Evolutionary conservation across 2,329 filamentous ascomycete genomes (phyloP).

Genomic region (Diaporthe destruens): DNA sequence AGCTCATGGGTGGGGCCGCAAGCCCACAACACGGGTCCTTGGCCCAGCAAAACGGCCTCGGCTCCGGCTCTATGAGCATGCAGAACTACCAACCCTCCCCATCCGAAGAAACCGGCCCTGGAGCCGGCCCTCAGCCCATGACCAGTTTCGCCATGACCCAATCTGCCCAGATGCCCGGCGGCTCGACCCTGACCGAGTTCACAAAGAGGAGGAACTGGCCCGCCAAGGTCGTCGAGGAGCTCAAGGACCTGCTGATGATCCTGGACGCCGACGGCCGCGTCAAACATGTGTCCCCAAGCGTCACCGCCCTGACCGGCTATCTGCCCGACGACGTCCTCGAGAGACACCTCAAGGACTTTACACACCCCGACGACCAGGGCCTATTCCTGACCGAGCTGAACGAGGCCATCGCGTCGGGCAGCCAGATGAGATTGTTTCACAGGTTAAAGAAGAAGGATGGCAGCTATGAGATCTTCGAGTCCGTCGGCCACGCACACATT

Average conservation of each 20-base stretch:
- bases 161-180: slow-evolving; percentile 49
- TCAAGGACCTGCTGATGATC: slow-evolving; percentile 90
- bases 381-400: slow-evolving; percentile 91
- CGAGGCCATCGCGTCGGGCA: slow-evolving; percentile 86
- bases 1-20: slow-evolving; percentile 39
- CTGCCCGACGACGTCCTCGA: slow-evolving; percentile 77
- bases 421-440: slow-evolving; percentile 86
- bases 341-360: slow-evolving; percentile 81
- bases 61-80: slow-evolving; percentile 40
- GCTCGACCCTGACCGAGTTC: slow-evolving; percentile 67
- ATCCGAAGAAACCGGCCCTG: slow-evolving; percentile 52
- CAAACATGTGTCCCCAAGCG: slow-evolving; percentile 86
- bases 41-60: slow-evolving; percentile 37
- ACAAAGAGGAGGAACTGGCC: slow-evolving; percentile 82
- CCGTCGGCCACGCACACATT: slow-evolving; percentile 92
- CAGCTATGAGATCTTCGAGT: slow-evolving; percentile 84
- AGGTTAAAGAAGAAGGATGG: slow-evolving; percentile 82
- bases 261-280: slow-evolving; percentile 87
- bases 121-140: slow-evolving; percentile 58
- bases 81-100: slow-evolving; percentile 41
- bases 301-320: slow-evolving; percentile 81
- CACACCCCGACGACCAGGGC: slow-evolving; percentile 87
- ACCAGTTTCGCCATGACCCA: slow-evolving; percentile 49
- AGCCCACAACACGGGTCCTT: slow-evolving; percentile 42
- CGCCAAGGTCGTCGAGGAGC: slow-evolving; percentile 87